Base-by-base conservation (phyloP, 306 rosid genomes). In the Amphicarpaea edgeworthii region DNA sequence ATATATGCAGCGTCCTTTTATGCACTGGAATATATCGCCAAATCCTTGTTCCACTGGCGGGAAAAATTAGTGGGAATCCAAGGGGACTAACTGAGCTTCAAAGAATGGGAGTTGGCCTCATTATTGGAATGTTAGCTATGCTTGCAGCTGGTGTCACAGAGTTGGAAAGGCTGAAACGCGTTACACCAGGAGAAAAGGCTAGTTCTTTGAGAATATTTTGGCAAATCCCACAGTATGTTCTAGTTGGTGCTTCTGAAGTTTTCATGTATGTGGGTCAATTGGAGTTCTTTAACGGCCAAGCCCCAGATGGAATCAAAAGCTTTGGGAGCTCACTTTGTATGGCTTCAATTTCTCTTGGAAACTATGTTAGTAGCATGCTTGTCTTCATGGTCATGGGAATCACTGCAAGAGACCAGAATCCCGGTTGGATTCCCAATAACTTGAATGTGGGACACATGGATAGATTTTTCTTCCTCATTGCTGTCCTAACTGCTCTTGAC, bases 311-410 rank as follows among this genome's bases (percentile, higher is more conserved):
- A 3, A 88, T 88, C 12, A 88, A 85, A 45, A 88, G 91, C 72
- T 79, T 88, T 66, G 91, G 89, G 1, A 85, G 91, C 50, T 83
- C 91, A 20, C 87, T 88, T 28, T 88, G 91, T 58, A 88, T 88
- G 91, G 91, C 91, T 15, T 88, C 91, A 3, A 88, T 88, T 20
- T 88, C 91, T 17, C 83, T 85, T 34, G 91, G 91, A 28, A 88
- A 88, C 70, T 88, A 81, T 59, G 87, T 79, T 5, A 88, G 91
- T 40, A 88, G 86, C 72, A 26, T 88, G 75, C 42, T 88, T 60
- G 82, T 88, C 8, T 19, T 19, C 17, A 63, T 85, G 61, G 88
- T 85, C 4, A 88, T 76, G 86, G 79, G 17, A 12, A 73, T 88
- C 19, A 88, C 91, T 0, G 72, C 80, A 3, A 85, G 43, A 73